Evolutionary conservation across 2,329 filamentous ascomycete genomes (phyloP).

Genomic region (Mariannaea sp.): DNA sequence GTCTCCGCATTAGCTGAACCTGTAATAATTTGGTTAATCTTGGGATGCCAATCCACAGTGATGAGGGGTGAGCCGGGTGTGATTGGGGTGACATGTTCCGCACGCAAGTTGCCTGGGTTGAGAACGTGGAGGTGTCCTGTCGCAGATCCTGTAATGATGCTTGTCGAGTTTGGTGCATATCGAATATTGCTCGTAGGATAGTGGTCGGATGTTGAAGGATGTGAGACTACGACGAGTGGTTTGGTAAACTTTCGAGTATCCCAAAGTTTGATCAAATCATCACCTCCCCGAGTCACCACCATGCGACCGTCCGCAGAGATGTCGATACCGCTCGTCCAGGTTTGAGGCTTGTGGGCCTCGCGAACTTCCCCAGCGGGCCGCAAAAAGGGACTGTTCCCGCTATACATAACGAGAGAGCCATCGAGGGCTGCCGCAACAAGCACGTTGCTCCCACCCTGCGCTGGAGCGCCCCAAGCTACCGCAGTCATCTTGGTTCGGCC

Average conservation of each 20-base stretch:
- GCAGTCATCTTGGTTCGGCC: conserved; percentile 94
- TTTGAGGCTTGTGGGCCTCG: conserved; percentile 79
- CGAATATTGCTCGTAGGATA: conserved; percentile 86
- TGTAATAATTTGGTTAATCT: conserved; percentile 94
- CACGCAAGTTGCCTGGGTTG: conserved; percentile 85
- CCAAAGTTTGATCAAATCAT: conserved; percentile 94
- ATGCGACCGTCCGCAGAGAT: conserved; percentile 90
- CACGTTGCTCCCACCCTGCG: conserved; percentile 77
- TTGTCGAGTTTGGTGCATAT: conserved; percentile 83
- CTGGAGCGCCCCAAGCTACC: conserved; percentile 80
- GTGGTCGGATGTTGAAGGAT: conserved; percentile 80
- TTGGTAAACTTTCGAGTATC: conserved; percentile 95
- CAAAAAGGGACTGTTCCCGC: conserved; percentile 83
- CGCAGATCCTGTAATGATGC: conserved; percentile 86
- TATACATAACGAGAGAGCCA: conserved; percentile 89
- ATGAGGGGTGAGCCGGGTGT: conserved; percentile 84
- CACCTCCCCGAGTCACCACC: conserved; percentile 87
- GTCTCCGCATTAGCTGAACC: conserved; percentile 90
- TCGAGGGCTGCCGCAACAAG: conserved; percentile 85
- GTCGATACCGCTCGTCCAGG: conserved; percentile 91
- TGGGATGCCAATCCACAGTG: conserved; percentile 87
- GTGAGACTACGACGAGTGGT: conserved; percentile 78
- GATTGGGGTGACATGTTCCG: conserved; percentile 86
- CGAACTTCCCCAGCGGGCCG: conserved; percentile 82
- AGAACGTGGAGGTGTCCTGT: conserved; percentile 89